These are phyloP conservation scores for Flaveria trinervia DNA, from an alignment of 129 eudicot species.

Conservation along the genomic window DNA sequence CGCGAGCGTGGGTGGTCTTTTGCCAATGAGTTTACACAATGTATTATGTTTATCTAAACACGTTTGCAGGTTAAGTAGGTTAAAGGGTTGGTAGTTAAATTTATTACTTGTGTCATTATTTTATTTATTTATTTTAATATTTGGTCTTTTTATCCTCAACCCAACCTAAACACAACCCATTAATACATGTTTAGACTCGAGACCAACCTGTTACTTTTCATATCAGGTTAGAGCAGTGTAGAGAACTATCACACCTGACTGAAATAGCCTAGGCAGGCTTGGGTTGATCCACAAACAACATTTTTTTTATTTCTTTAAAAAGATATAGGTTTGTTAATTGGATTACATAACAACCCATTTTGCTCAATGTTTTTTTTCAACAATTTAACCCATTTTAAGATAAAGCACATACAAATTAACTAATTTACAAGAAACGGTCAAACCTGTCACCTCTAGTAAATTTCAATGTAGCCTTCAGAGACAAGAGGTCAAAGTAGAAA, in stretches of 20 bases:
- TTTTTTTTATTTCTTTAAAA: neutral
- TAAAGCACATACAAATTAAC: neutral
- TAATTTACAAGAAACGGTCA: neutral
- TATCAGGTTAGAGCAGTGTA: no score
- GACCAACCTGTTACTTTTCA: no score
- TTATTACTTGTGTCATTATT: neutral
- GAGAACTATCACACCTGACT: no score
- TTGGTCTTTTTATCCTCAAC: neutral
- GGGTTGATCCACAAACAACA: neutral
- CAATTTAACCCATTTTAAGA: neutral
- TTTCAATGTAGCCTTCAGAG: neutral
- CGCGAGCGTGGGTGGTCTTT: no score
- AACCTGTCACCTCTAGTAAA: neutral
- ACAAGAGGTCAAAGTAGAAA: constrained; percentile 5
- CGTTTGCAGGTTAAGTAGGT: neutral
- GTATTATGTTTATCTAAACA: neutral
- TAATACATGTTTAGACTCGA: no score
- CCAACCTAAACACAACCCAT: neutral
- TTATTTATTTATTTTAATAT: neutral
- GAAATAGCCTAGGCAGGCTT: no score
- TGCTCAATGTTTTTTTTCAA: neutral
- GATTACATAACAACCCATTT: no score
- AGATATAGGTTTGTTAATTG: no score
- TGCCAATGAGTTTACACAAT: no score
- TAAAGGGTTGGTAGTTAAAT: neutral